These are phyloP conservation scores for Botrytis paeoniae DNA, from an alignment of 2,329 filamentous ascomycete species.

Conservation along the genomic window DNA sequence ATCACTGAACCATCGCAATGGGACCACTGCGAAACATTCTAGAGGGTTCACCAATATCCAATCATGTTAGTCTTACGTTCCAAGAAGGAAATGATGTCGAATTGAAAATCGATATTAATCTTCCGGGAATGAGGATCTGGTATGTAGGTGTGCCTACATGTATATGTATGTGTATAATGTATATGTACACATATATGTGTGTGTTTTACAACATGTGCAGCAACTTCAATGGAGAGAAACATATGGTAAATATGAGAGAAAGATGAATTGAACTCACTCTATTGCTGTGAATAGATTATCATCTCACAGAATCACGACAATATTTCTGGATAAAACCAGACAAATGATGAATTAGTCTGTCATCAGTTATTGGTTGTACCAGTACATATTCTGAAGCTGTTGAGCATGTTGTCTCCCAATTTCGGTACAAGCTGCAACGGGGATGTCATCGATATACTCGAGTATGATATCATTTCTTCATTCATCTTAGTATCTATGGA, in stretches of 20 bases:
- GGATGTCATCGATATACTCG: neutral
- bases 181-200: neutral
- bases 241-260: neutral
- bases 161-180: neutral
- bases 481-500: neutral
- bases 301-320: neutral
- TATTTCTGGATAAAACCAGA: neutral
- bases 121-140: constrained; percentile 3
- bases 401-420: neutral
- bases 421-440: neutral
- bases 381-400: neutral
- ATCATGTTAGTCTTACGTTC: constrained; percentile 7
- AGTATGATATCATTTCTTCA: constrained; percentile 13
- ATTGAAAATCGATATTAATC: constrained; percentile 1
- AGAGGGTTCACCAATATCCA: constrained; percentile 9
- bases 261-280: neutral
- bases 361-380: neutral
- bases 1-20: constrained; percentile 5
- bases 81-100: constrained; percentile 1
- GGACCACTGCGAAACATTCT: constrained; percentile 15
- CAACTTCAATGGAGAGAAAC: neutral
- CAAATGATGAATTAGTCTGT: neutral
- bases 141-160: neutral
- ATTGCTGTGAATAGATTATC: neutral
- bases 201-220: constrained; percentile 2